Evolutionary conservation across 805 yeast species (phyloP).

Genomic region (Candida golubevii): DNA sequence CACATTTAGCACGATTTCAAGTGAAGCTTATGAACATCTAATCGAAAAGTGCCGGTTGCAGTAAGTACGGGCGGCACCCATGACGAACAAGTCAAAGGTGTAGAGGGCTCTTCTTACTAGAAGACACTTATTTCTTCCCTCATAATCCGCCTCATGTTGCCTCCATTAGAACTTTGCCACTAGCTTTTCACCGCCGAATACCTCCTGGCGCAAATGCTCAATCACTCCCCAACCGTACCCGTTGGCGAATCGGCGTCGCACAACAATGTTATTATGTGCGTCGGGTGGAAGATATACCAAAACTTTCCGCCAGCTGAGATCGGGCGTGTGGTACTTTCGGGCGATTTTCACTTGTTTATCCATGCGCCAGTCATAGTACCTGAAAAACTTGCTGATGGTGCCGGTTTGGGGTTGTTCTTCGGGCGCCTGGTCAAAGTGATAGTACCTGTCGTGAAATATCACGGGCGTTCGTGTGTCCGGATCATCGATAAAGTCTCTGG

Average conservation of each 20-base stretch:
- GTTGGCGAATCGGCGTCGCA: conserved; percentile 39
- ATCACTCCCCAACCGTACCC: conserved; percentile 47
- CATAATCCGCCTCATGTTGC: too few relatives aligned
- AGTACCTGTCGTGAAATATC: conserved; percentile 41
- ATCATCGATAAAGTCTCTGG: conserved; percentile 26
- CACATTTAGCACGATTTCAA: too few relatives aligned
- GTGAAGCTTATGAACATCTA: too few relatives aligned
- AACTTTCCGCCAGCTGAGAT: conserved; percentile 41
- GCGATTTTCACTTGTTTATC: conserved; percentile 41
- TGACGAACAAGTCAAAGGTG: too few relatives aligned
- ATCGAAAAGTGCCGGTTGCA: too few relatives aligned
- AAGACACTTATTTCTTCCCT: too few relatives aligned
- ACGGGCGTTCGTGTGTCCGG: conserved; percentile 34
- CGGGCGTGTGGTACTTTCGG: conserved; percentile 34
- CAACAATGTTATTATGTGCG: conserved; percentile 44
- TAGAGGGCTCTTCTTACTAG: too few relatives aligned
- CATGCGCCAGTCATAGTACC: conserved; percentile 31
- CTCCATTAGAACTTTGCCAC: conserved; percentile 11
- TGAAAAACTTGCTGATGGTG: conserved; percentile 19
- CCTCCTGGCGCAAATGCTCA: conserved; percentile 33
- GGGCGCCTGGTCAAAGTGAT: conserved; percentile 31
- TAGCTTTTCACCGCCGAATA: conserved; percentile 17
- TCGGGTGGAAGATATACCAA: conserved; percentile 42
- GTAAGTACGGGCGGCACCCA: too few relatives aligned
- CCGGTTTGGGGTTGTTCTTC: conserved; percentile 12